A percentile compares a stretch with the other conserved stretches of the same genome.
Evolutionary conservation across 75 land plant genomes (phyloP).

Genomic region (Ceratopteris richardii): DNA sequence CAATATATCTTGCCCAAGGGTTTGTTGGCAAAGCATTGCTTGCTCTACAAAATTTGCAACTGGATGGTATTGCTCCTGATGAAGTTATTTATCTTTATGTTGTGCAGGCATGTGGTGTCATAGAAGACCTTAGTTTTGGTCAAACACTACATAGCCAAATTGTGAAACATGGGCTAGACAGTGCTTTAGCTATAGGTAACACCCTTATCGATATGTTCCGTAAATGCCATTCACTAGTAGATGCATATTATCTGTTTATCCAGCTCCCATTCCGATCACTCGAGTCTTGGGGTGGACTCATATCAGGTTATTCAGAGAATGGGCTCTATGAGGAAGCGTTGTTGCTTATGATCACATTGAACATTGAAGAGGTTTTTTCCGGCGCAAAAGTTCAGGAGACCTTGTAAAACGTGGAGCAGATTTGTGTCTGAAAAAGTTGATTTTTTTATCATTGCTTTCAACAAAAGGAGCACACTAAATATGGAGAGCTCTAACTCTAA

Average conservation of each 20-base stretch:
- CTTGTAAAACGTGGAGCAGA: no score
- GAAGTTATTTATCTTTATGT: constrained; percentile 3
- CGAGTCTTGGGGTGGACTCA: constrained; percentile 10
- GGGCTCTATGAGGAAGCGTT: constrained; percentile 9
- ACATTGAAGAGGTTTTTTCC: not conserved
- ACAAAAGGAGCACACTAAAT: no score
- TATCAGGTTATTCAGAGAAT: constrained; percentile 16
- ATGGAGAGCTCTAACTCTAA: no score
- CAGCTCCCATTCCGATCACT: not conserved
- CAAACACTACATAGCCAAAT: no score
- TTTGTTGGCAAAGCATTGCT: no score
- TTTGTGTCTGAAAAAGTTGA: no score
- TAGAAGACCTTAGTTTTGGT: constrained; percentile 23
- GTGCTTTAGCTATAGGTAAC: constrained; percentile 1
- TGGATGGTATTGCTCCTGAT: constrained; percentile 9
- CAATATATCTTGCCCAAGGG: no score
- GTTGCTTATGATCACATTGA: constrained; percentile 7
- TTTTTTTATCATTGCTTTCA: no score
- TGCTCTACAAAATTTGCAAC: no score
- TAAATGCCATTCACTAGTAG: not conserved
- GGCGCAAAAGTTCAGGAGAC: no score
- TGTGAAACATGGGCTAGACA: no score
- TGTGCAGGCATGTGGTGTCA: constrained; percentile 8
- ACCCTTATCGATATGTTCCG: constrained; percentile 16
- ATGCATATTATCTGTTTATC: constrained; percentile 2